These are phyloP conservation scores for Parascedosporium putredinis DNA, from an alignment of 2,329 filamentous ascomycete species.

Conservation along the genomic window DNA sequence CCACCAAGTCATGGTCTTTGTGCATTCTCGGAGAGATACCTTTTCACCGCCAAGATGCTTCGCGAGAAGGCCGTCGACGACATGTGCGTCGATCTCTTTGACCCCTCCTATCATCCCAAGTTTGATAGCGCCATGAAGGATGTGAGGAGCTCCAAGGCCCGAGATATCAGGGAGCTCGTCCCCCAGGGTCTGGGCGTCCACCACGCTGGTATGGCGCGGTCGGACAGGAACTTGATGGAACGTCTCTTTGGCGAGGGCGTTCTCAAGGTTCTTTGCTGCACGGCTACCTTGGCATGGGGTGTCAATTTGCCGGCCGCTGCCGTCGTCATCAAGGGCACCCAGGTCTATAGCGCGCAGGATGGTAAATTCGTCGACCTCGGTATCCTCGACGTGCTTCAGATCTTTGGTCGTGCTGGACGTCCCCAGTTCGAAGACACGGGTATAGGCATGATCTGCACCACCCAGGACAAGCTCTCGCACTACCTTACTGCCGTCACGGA, in stretches of 20 bases:
- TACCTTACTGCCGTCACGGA: conserved; percentile 90
- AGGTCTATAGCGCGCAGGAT: conserved; percentile 91
- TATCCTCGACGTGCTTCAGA: conserved; percentile 93
- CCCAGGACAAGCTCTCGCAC: conserved; percentile 83
- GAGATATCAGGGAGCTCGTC: conserved; percentile 79
- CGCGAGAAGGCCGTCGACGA: conserved; percentile 80
- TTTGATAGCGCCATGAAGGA: conserved; percentile 75
- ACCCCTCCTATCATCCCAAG: conserved; percentile 65
- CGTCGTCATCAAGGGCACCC: conserved; percentile 95
- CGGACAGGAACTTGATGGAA: conserved; percentile 93
- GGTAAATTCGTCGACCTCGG: conserved; percentile 95
- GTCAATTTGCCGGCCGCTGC: conserved; percentile 95
- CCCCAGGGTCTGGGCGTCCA: conserved; percentile 90
- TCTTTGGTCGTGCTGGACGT: conserved; percentile 94
- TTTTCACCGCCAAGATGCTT: conserved; percentile 78
- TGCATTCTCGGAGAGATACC: conserved; percentile 92
- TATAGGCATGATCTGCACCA: conserved; percentile 97
- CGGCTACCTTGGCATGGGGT: conserved; percentile 94
- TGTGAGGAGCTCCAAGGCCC: conserved; percentile 74
- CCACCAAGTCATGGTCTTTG: conserved; percentile 99
- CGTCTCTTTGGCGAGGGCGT: conserved; percentile 82
- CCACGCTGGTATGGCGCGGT: conserved; percentile 91
- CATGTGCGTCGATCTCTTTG: conserved; percentile 69
- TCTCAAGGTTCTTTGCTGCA: conserved; percentile 97
- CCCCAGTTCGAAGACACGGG: conserved; percentile 96